Percentiles rank a stretch among this genome's conserved stretches.
phyloP scores from a whole-genome alignment of 345 rosid species.

The Garcia nutans region DNA sequence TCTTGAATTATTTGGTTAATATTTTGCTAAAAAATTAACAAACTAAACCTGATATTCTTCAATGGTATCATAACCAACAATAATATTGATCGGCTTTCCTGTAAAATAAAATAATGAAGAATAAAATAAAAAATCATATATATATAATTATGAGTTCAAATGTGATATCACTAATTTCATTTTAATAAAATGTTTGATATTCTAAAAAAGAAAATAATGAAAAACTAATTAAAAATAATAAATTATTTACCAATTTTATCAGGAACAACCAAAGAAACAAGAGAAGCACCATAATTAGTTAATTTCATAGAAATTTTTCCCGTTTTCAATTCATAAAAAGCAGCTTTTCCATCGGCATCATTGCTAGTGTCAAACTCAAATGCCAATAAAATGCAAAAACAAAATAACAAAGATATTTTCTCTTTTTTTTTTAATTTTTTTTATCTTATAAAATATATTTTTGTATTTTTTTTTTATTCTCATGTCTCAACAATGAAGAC shows the following conservation, averaged over 20 bases:
- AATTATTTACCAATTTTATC: slow-evolving; percentile 63
- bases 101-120: background rate
- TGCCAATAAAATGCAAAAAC: background rate
- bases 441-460: too few relatives aligned
- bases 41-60: slow-evolving; percentile 52
- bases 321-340: slow-evolving; percentile 61
- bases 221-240: background rate
- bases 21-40: too few relatives aligned
- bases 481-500: background rate
- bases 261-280: slow-evolving; percentile 62
- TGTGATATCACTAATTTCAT: too few relatives aligned
- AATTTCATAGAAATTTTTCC: slow-evolving; percentile 59
- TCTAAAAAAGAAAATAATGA: too few relatives aligned
- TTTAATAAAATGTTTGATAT: too few relatives aligned
- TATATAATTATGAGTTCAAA: background rate
- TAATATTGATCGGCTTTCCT: slow-evolving; percentile 70
- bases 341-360: slow-evolving; percentile 18
- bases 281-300: slow-evolving; percentile 82
- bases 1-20: too few relatives aligned
- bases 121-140: background rate
- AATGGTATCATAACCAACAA: slow-evolving; percentile 69
- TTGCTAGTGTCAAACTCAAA: background rate
- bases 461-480: too few relatives aligned
- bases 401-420: background rate
- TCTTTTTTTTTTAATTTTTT: background rate